Conservation (phyloP, 2,329 filamentous ascomycete species). For the Tolypocladium inflatum region DNA sequence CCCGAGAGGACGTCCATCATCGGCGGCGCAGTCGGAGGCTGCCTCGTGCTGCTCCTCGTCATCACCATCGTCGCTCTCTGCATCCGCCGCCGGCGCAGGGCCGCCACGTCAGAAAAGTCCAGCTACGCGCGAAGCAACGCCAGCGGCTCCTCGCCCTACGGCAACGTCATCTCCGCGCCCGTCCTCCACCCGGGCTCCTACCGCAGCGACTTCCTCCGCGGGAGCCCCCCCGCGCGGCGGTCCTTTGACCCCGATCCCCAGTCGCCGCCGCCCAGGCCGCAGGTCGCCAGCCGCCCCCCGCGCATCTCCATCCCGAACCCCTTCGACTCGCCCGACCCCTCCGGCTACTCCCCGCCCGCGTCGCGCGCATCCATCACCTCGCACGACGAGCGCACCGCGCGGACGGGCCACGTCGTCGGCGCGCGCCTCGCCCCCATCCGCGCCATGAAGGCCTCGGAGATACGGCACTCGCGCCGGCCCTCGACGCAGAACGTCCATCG, state of each 20-base stretch:
- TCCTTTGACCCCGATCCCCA: background rate
- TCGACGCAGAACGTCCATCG: constrained; percentile 25
- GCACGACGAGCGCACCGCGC: constrained; percentile 14
- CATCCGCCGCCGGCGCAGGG: constrained; percentile 19
- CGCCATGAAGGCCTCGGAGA: constrained; percentile 23
- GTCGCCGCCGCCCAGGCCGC: background rate
- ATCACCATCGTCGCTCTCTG: constrained; percentile 30
- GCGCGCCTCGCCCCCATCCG: constrained; percentile 26
- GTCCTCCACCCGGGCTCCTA: constrained; percentile 34
- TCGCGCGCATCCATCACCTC: constrained; percentile 11
- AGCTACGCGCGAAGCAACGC: constrained; percentile 7
- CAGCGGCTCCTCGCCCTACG: constrained; percentile 11
- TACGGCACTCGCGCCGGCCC: constrained; percentile 11
- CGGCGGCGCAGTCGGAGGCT: constrained; percentile 37
- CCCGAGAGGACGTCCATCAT: constrained; percentile 30
- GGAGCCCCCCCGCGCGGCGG: constrained; percentile 15
- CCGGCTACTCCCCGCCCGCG: constrained; percentile 8
- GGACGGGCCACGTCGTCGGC: constrained; percentile 15
- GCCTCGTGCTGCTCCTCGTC: constrained; percentile 29
- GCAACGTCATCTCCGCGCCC: constrained; percentile 48
- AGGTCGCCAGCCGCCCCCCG: constrained; percentile 2
- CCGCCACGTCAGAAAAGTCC: constrained; percentile 9
- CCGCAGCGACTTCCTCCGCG: constrained; percentile 46
- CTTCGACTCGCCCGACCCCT: constrained; percentile 23
- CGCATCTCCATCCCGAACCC: constrained; percentile 25